Percentiles rank a stretch among this genome's conserved stretches.
Conservation (phyloP, 371 early-diverging fungal genomes). For the Choanephora cucurbitarum region DNA sequence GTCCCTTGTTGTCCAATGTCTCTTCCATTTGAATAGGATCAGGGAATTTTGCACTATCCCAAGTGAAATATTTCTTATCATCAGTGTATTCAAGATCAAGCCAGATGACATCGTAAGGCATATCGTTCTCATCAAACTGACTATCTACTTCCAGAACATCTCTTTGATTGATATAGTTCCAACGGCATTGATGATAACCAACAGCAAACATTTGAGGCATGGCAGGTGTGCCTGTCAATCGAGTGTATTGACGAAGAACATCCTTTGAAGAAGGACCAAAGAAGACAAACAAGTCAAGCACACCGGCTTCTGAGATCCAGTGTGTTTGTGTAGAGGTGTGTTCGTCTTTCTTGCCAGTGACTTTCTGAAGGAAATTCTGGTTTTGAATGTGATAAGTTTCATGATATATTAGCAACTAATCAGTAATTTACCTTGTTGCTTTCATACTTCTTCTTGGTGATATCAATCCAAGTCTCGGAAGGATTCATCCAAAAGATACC, state of each 20-base stretch:
- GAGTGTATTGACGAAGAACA: conserved; percentile 73
- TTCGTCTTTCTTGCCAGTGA: conserved; percentile 19
- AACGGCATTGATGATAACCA: conserved; percentile 93
- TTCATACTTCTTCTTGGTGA: conserved; percentile 59
- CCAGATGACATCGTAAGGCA: conserved; percentile 95
- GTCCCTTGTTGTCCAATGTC: conserved; percentile 66
- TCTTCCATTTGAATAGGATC: conserved; percentile 87
- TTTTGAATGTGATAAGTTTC: too few species aligned
- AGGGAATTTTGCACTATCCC: conserved; percentile 88
- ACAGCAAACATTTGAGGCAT: conserved; percentile 91
- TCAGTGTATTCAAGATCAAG: conserved; percentile 95
- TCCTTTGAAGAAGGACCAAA: conserved; percentile 77
- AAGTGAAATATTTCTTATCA: conserved; percentile 89
- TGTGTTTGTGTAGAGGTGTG: conserved; percentile 70
- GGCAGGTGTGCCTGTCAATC: conserved; percentile 79
- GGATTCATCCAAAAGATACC: conserved; percentile 93
- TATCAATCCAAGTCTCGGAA: conserved; percentile 97
- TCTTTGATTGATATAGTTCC: conserved; percentile 88
- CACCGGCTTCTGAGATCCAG: conserved; percentile 94
- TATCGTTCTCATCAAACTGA: conserved; percentile 80
- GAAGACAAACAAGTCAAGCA: conserved; percentile 90
- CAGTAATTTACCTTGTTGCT: conserved; percentile 19
- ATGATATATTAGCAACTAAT: neutral
- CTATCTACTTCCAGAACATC: conserved; percentile 83
- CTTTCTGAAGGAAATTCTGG: conserved; percentile 37